Conservation (phyloP, 1,284 basidiomycete species). For the Exsudoporus floridanus region DNA sequence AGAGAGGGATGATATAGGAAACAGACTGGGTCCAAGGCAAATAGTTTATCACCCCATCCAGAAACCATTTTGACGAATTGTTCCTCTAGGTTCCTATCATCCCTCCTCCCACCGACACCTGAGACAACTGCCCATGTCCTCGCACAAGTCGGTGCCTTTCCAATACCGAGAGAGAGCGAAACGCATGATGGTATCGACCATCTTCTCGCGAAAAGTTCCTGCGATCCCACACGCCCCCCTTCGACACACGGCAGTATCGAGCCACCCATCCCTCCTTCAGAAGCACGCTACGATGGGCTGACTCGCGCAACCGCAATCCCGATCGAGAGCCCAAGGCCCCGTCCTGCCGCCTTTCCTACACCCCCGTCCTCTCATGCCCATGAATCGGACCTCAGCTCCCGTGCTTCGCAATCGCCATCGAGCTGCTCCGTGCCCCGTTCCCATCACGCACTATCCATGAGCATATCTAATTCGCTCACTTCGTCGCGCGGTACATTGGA, state of each 20-base stretch:
- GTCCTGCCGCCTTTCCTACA: conserved; percentile 19
- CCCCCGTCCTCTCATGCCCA: conserved; percentile 23
- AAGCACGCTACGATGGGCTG: neutral
- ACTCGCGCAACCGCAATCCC: conserved; percentile 19
- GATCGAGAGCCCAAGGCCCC: conserved; percentile 14
- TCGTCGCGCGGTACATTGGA: conserved; percentile 29
- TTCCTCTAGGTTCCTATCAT: conserved; percentile 62
- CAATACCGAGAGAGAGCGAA: conserved; percentile 23
- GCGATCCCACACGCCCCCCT: conserved; percentile 5
- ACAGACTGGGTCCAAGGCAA: conserved; percentile 40
- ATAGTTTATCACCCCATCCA: neutral
- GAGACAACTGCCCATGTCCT: conserved; percentile 70
- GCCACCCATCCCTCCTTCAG: neutral
- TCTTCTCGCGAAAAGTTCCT: neutral
- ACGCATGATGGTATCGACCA: neutral
- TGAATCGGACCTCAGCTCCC: conserved; percentile 18
- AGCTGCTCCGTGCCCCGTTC: neutral
- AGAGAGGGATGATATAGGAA: conserved; percentile 68
- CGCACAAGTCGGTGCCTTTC: conserved; percentile 56
- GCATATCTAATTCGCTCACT: conserved; percentile 14
- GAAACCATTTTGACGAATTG: neutral
- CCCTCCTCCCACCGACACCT: conserved; percentile 68
- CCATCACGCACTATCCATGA: neutral
- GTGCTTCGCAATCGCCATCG: conserved; percentile 15
- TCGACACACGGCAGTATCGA: neutral